Percentiles rank a stretch among this genome's conserved stretches.
Conservation (phyloP, 192 early-diverging fungal species). For the Linnemannia schmuckeri region DNA sequence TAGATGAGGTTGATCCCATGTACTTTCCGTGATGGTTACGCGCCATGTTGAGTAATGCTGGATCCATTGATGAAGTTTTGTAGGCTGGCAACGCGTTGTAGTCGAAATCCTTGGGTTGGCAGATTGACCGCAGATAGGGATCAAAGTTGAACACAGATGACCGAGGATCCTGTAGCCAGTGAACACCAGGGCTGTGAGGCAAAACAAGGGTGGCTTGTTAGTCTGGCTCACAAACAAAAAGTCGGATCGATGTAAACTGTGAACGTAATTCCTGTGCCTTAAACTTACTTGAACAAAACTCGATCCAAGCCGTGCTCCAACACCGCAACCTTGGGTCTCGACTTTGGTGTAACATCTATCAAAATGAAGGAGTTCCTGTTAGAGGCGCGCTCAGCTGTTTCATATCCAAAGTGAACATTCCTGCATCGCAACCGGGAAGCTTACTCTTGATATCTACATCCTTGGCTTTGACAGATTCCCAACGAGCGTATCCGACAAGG, state of each 20-base stretch:
- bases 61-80: constrained; percentile 84
- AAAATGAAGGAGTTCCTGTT: not conserved
- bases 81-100: constrained; percentile 84
- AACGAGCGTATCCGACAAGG: constrained; percentile 27
- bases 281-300: constrained; percentile 72
- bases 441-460: constrained; percentile 42
- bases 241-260: not conserved
- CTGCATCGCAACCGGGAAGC: not conserved
- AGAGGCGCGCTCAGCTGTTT: not conserved
- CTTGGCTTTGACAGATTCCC: constrained; percentile 47
- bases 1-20: constrained; percentile 92
- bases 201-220: not conserved
- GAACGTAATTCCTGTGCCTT: not conserved
- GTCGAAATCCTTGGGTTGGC: constrained; percentile 85
- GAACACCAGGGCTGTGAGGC: constrained; percentile 80
- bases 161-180: constrained; percentile 82
- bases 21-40: constrained; percentile 65
- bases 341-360: constrained; percentile 39
- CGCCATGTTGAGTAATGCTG: constrained; percentile 65
- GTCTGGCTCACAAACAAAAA: not conserved
- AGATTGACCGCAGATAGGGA: constrained; percentile 83
- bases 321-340: constrained; percentile 48
- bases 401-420: not conserved
- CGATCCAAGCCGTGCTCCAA: constrained; percentile 76
- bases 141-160: constrained; percentile 85